Base-by-base conservation (phyloP, 2,329 filamentous ascomycete species). In the Penicillium brevicompactum region DNA sequence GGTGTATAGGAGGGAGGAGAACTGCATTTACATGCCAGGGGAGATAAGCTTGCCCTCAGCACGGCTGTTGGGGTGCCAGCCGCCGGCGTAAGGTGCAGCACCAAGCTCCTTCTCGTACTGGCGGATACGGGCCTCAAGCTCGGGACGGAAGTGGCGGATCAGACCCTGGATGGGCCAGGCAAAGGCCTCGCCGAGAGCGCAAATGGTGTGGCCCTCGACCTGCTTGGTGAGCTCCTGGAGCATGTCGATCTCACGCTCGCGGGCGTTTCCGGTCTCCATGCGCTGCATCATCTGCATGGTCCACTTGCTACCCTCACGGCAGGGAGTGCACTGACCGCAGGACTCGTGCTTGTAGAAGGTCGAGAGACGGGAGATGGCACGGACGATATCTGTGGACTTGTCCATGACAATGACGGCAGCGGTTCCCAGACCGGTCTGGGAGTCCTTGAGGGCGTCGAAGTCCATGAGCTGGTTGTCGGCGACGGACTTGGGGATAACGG, bases 371-470 rank as follows among this genome's bases (percentile, higher is more conserved):
- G 90, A 88, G 73, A 99, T 97, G 71, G 91, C 91, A 63, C 93
- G 89, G 65, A 99, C 92, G 49, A 99, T 90, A 74, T 99, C 94
- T 62, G 94, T 90, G 70, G 89, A 93, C 84, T 97, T 95, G 80
- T 99, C 94, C 90, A 99, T 96, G 75, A 99, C 94, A 70, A 99
- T 96, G 65, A 99, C 93, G 55, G 94, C 94, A 4, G 94, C 94
- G 6, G 94, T 99, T 66, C 94, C 94, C 13, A 99, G 88, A 84
- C 94, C 94, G 58, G 92, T 95, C 79, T 97, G 94, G 66, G 88
- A 92, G 78, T 99, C 94, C 84, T 99, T 99, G 67, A 99, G 86
- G 9, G 90, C 92, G 74, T 99, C 94, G 72, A 97, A 99, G 80
- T 99, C 94, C 94, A 99, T 99, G 52, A 99, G 79, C 76, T 97